A percentile compares a stretch with the other conserved stretches of the same genome.
Conservation (phyloP, 2,329 filamentous ascomycete genomes). For the Penicillium occitanis region DNA sequence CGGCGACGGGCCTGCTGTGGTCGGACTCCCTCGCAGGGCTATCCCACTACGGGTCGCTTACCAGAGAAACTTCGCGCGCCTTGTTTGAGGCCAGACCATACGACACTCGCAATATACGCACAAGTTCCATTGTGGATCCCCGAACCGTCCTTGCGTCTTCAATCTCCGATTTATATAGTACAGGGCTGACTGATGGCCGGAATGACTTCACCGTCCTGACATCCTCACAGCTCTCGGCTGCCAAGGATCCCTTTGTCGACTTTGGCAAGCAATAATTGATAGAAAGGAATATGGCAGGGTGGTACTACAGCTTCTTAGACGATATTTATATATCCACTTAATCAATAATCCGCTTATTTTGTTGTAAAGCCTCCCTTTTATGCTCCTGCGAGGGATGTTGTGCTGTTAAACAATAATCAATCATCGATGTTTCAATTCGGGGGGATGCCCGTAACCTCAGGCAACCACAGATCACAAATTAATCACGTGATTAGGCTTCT, state of each 20-base stretch:
- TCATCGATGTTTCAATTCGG: neutral
- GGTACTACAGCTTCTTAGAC: neutral
- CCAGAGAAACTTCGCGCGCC: neutral
- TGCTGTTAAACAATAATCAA: neutral
- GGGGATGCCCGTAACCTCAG: neutral
- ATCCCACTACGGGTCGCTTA: neutral
- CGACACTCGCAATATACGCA: neutral
- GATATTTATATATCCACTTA: neutral
- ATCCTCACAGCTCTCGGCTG: neutral
- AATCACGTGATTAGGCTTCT: neutral
- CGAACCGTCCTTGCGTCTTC: slow-evolving; percentile 19
- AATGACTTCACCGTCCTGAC: slow-evolving; percentile 5
- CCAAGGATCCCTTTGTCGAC: neutral
- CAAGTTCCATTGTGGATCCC: slow-evolving; percentile 4
- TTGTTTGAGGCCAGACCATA: slow-evolving; percentile 7
- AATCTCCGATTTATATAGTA: slow-evolving; percentile 3
- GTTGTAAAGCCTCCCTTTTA: neutral
- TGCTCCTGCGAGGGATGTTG: slow-evolving; percentile 8
- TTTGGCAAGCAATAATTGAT: slow-evolving; percentile 11
- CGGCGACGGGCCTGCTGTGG: slow-evolving; percentile 31
- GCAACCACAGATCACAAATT: neutral
- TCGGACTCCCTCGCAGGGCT: slow-evolving; percentile 10
- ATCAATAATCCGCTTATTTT: slow-evolving; percentile 6
- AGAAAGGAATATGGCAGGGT: neutral
- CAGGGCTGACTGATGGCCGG: slow-evolving; percentile 18